phyloP scores from a whole-genome alignment of 1,284 basidiomycete genomes.

The Ustilago crameri region DNA sequence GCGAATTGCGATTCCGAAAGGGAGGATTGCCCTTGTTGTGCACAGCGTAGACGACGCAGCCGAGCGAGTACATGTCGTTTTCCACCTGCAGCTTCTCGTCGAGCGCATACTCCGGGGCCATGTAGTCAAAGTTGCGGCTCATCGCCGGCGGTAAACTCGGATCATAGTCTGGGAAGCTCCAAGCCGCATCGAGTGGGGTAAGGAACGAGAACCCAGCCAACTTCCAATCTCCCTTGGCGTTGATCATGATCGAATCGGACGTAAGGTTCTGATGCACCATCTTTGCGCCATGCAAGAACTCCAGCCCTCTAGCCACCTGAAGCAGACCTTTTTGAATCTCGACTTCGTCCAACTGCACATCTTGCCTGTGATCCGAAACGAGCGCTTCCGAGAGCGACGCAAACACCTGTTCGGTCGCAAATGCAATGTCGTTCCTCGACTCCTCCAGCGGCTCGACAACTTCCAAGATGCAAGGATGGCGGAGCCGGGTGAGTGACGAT shows the following conservation, averaged over 20 bases:
- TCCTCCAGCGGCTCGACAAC: slow-evolving; percentile 99
- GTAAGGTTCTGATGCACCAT: slow-evolving; percentile 91
- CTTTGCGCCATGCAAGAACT: slow-evolving; percentile 89
- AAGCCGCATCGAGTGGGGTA: slow-evolving; percentile 79
- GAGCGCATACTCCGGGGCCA: slow-evolving; percentile 93
- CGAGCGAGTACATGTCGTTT: slow-evolving; percentile 94
- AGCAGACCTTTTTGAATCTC: slow-evolving; percentile 97
- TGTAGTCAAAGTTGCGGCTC: slow-evolving; percentile 91
- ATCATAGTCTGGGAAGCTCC: slow-evolving; percentile 90
- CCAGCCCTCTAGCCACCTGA: slow-evolving; percentile 90
- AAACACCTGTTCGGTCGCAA: slow-evolving; percentile 82
- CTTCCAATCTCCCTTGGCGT: slow-evolving; percentile 93
- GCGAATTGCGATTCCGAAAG: slow-evolving; percentile 85
- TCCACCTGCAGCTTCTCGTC: slow-evolving; percentile 83
- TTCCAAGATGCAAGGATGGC: slow-evolving; percentile 96
- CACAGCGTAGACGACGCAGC: slow-evolving; percentile 80
- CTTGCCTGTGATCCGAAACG: slow-evolving; percentile 35
- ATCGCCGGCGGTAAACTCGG: slow-evolving; percentile 81
- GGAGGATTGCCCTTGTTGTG: slow-evolving; percentile 89
- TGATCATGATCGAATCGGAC: slow-evolving; percentile 71
- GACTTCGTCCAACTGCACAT: slow-evolving; percentile 65
- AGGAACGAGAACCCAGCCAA: slow-evolving; percentile 86
- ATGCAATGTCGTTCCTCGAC: slow-evolving; percentile 82
- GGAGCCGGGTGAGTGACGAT: slow-evolving; percentile 81
- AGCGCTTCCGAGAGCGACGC: slow-evolving; percentile 46